Evolutionary conservation across 805 yeast species (phyloP), one percentile per base, ranked within the genome.

Genomic region (Scheffersomyces lignosus): DNA sequence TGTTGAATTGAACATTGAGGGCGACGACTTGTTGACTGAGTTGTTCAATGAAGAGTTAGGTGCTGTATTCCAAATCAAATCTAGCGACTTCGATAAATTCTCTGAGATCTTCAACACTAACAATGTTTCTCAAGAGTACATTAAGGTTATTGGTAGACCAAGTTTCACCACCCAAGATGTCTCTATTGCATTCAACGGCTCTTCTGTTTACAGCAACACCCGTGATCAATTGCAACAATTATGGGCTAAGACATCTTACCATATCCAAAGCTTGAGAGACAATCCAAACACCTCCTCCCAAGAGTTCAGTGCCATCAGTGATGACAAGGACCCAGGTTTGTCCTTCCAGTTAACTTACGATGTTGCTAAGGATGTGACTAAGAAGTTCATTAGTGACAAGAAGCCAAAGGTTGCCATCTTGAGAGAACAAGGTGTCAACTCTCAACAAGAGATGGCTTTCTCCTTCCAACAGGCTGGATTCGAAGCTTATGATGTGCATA

Each of bases 381-480:
- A 60, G 9, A 25, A 37, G 25, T 48, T 58, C 10, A 40, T 23
- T 14, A 31, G 28, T 12, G 41, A 61, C 16, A 48, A 63, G 6
- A 79, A 71, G 55, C 99, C 99, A 34, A 84, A 80, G 64, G 98
- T 93, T 48, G 99, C 98, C 27, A 89, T 93, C 38, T 73, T 93
- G 54, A 85, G 99, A 70, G 99, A 93, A 62, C 99, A 93, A 69
- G 99, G 99, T 69, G 96, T 93, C 38, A 93, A 93, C 62, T 95
- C 97, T 24, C 96, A 91, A 60, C 87, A 85, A 74, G 99, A 93
- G 70, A 90, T 93, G 97, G 97, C 98, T 2, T 90, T 95, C 87
- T 78, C 91, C 47, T 89, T 93, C 76, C 83, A 83, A 59, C 88
- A 83, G 61, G 96, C 98, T 24, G 99, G 99, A 0, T 93, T 93